Base-by-base conservation (phyloP, 306 rosid species). In the Coriaria nepalensis region DNA sequence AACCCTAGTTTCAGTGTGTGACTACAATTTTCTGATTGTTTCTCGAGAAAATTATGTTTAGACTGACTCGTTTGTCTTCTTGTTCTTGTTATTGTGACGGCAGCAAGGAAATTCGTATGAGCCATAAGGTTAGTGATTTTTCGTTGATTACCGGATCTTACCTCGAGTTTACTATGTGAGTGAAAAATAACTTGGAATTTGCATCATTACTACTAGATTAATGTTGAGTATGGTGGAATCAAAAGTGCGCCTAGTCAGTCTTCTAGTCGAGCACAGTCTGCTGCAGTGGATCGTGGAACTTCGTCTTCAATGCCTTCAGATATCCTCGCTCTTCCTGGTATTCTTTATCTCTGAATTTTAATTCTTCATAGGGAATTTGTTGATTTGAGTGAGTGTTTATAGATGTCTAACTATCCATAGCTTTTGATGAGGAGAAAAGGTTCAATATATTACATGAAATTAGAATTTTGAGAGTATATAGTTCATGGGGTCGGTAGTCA, bases 271-370 rank as follows among this genome's bases (percentile, higher is more conserved):
- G 63, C 57, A 44, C 68, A 50, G 57, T 42, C 76, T 0, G 62
- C 50, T 9, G 53, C 77, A 12, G 48, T 59, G 4, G 71, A 65
- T 51, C 41, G 64, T 0, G 45, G 71, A 43, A 65, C 69, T 33
- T 80, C 68, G 49, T 41, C 78, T 56, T 34, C 82, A 0, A 79
- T 65, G 66, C 57, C 88, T 5, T 71, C 94, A 33, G 77, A 63
- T 40, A 38, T 54, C 2, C 87, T 90, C 66, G 94, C 98, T 35
- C 94, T 90, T 56, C 79, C 78, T 38, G 98, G 98, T 90, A 63
- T 33, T 6, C 10, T 13, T 59, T 41, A 6, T 11, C n/a, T 13
- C 10, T 1, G 13, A 12, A 9, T 33, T 47, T 6, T 33, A 6
- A 13, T 43, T 13, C 44, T 36, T 8, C 37, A 12, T 43, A 7